These are phyloP conservation scores for Blastocystis sp. DNA, from an alignment of 352 stramenopile genomes.

Conservation along the genomic window DNA sequence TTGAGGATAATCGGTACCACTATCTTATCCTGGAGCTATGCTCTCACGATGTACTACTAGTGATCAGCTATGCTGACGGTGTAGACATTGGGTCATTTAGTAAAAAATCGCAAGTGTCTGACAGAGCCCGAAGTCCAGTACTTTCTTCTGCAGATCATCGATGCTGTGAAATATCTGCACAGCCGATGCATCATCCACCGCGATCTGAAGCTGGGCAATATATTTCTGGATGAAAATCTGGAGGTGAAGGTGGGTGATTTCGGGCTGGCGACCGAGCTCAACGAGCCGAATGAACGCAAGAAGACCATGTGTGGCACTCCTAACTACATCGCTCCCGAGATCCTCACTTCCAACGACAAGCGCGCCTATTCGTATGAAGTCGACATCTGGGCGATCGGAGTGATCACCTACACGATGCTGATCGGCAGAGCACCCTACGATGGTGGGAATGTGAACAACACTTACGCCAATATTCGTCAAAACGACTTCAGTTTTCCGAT, in stretches of 20 bases:
- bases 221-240: slow-evolving; percentile 73
- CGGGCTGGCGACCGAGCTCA: slow-evolving; percentile 64
- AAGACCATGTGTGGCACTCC: slow-evolving; percentile 84
- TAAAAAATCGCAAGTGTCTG: slow-evolving; percentile 63
- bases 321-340: slow-evolving; percentile 87
- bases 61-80: slow-evolving; percentile 78
- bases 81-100: slow-evolving; percentile 72
- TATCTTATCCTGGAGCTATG: slow-evolving; percentile 82
- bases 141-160: slow-evolving; percentile 69
- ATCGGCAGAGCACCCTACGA: slow-evolving; percentile 91
- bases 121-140: slow-evolving; percentile 65
- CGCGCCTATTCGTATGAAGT: slow-evolving; percentile 85
- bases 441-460: slow-evolving; percentile 77
- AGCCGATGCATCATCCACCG: slow-evolving; percentile 83
- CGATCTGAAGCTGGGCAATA: slow-evolving; percentile 74
- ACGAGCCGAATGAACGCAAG: slow-evolving; percentile 73
- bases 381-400: slow-evolving; percentile 86
- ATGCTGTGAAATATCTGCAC: slow-evolving; percentile 85
- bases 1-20: slow-evolving; percentile 78
- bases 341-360: slow-evolving; percentile 71
- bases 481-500: slow-evolving; percentile 52
- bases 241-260: slow-evolving; percentile 67
- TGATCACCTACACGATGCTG: slow-evolving; percentile 90
- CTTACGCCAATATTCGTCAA: slow-evolving; percentile 58
- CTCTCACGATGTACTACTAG: slow-evolving; percentile 76